These are phyloP conservation scores for Aspergillus wentii DNA, from an alignment of 495 filamentous ascomycete genomes.

Conservation along the genomic window DNA sequence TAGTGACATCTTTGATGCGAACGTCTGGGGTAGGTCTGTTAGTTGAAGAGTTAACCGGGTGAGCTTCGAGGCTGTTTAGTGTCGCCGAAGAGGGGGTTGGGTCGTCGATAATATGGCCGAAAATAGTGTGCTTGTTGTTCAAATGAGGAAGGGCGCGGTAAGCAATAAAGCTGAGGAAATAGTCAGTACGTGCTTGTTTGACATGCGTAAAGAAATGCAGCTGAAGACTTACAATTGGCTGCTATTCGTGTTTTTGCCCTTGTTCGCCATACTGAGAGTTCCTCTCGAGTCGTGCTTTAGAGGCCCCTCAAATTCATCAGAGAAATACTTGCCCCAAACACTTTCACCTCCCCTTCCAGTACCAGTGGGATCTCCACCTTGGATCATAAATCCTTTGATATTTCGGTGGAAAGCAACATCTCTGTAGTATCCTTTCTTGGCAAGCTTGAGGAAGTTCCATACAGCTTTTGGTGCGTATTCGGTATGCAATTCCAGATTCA, in stretches of 20 bases:
- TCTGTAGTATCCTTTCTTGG: slow-evolving; percentile 86
- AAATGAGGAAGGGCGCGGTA: slow-evolving; percentile 81
- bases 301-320: slow-evolving; percentile 90
- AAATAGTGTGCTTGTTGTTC: slow-evolving; percentile 94
- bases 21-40: slow-evolving; percentile 72
- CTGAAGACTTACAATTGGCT: slow-evolving; percentile 65
- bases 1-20: slow-evolving; percentile 71
- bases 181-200: slow-evolving; percentile 4
- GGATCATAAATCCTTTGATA: slow-evolving; percentile 96
- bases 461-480: slow-evolving; percentile 89
- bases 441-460: slow-evolving; percentile 91
- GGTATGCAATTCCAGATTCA: slow-evolving; percentile 81
- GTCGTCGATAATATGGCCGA: slow-evolving; percentile 78
- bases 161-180: slow-evolving; percentile 61
- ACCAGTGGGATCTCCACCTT: slow-evolving; percentile 68
- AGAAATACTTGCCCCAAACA: slow-evolving; percentile 86
- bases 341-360: slow-evolving; percentile 83
- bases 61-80: slow-evolving; percentile 66
- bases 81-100: slow-evolving; percentile 53
- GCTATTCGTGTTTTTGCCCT: slow-evolving; percentile 94
- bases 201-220: not conserved
- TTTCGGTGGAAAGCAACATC: slow-evolving; percentile 82
- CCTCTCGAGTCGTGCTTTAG: slow-evolving; percentile 73
- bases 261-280: slow-evolving; percentile 92
- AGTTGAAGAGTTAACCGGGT: slow-evolving; percentile 58